phyloP scores from a whole-genome alignment of 176 grass and related monocot genomes.

The Phragmites australis region DNA sequence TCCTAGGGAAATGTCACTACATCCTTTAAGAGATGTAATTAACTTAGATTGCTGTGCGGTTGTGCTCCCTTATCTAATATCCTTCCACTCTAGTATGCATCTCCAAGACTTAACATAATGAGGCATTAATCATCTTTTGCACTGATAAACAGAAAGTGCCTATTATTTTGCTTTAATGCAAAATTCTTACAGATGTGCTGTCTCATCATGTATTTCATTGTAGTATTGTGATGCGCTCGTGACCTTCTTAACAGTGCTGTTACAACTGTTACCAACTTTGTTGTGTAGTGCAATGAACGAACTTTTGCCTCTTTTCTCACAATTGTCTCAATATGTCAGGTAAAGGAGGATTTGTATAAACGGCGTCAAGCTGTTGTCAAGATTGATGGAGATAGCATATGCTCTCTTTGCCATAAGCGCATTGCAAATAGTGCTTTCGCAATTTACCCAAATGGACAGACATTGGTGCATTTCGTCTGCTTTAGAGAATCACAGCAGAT shows the following conservation, averaged over 20 bases:
- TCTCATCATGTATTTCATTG: neutral
- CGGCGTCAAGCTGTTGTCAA: conserved; percentile 72
- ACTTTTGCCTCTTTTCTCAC: conserved; percentile 16
- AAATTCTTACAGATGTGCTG: neutral
- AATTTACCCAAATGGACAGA: conserved; percentile 96
- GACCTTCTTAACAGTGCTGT: neutral
- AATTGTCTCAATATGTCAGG: conserved; percentile 49
- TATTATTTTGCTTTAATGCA: conserved; percentile 1
- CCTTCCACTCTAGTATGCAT: neutral
- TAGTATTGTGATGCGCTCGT: neutral
- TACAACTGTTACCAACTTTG: conserved; percentile 1
- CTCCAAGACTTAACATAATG: conserved; percentile 15
- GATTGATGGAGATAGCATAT: conserved; percentile 90
- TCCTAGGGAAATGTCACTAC: neutral
- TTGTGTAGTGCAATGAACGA: neutral
- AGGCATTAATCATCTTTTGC: neutral
- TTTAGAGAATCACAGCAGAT: conserved; percentile 92
- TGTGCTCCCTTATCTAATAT: conserved; percentile 9
- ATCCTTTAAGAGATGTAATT: conserved; percentile 13
- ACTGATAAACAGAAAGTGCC: neutral
- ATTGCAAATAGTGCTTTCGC: conserved; percentile 94
- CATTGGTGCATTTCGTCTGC: conserved; percentile 97
- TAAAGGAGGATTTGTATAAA: conserved; percentile 89
- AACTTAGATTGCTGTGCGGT: neutral
- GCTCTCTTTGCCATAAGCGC: conserved; percentile 88